These are phyloP conservation scores for Clathrus columnatus DNA, from an alignment of 768 basidiomycete genomes.

Conservation along the genomic window DNA sequence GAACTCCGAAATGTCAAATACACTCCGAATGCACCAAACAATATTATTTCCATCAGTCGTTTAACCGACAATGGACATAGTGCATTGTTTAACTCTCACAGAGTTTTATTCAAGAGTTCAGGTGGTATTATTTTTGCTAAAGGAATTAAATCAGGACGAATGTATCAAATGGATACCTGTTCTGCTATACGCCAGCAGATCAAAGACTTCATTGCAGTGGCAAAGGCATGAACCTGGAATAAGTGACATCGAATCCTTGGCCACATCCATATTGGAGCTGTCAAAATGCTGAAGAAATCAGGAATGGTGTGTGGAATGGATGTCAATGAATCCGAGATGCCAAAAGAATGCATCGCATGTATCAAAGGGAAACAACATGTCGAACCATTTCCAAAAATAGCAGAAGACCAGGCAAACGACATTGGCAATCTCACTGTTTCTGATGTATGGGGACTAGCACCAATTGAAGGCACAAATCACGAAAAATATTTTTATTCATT, in stretches of 20 bases:
- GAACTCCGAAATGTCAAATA: not conserved
- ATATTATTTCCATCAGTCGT: not conserved
- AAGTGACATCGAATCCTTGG: conserved; percentile 20
- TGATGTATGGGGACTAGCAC: conserved; percentile 19
- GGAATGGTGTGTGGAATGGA: conserved; percentile 18
- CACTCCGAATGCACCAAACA: not conserved
- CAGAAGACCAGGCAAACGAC: not conserved
- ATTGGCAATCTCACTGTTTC: conserved; percentile 20
- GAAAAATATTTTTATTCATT: conserved; percentile 7
- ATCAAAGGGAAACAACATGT: conserved; percentile 8
- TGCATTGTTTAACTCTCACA: not conserved
- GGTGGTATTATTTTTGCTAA: not conserved
- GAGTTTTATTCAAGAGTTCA: not conserved
- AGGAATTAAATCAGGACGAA: not conserved
- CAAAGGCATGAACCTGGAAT: not conserved
- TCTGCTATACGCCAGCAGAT: not conserved
- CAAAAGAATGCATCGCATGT: conserved; percentile 9
- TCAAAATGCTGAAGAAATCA: conserved; percentile 13
- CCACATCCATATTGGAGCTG: conserved; percentile 12
- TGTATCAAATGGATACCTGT: not conserved
- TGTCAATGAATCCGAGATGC: conserved; percentile 4
- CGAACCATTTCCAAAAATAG: conserved; percentile 11
- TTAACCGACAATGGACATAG: not conserved
- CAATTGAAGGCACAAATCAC: conserved; percentile 1
- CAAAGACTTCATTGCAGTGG: not conserved